Evolutionary conservation across 371 early-diverging fungal species (phyloP).

Genomic region (Rhizopus sp.): DNA sequence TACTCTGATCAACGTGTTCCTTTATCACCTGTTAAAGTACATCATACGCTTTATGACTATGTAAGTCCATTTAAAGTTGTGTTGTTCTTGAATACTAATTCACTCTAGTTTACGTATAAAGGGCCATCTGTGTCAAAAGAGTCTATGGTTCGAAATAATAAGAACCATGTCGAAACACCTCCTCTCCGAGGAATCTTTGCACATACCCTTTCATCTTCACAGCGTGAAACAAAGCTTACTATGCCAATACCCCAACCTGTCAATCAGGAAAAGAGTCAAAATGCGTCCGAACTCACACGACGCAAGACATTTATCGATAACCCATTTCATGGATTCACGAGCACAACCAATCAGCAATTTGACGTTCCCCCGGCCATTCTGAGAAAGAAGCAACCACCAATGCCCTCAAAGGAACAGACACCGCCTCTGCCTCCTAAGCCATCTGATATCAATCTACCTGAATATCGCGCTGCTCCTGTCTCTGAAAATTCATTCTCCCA

Average conservation of each 20-base stretch:
- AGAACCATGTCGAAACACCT: slow-evolving; percentile 6
- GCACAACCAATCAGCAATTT: slow-evolving; percentile 11
- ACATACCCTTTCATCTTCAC: slow-evolving; percentile 12
- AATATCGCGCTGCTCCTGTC: background rate
- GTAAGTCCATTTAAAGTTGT: slow-evolving; percentile 4
- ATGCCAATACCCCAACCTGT: slow-evolving; percentile 18
- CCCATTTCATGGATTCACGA: slow-evolving; percentile 56
- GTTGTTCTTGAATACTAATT: background rate
- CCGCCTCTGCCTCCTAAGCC: slow-evolving; percentile 11
- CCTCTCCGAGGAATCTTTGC: slow-evolving; percentile 23
- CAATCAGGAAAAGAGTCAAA: background rate
- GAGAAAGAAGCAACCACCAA: slow-evolving; percentile 10
- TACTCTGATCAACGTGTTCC: slow-evolving; percentile 2
- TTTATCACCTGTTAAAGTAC: slow-evolving; percentile 14
- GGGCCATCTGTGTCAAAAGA: slow-evolving; percentile 11
- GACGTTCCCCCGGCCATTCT: background rate
- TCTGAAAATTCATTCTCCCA: background rate
- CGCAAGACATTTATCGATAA: slow-evolving; percentile 56
- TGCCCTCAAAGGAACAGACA: slow-evolving; percentile 13
- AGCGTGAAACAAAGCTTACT: background rate
- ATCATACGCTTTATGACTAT: slow-evolving; percentile 20
- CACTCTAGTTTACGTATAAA: slow-evolving; percentile 3
- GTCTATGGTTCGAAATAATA: slow-evolving; percentile 12
- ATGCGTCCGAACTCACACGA: slow-evolving; percentile 2
- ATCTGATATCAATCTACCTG: background rate